Conservation (phyloP, 179 eudicot genomes). For the Vitellaria paradoxa region DNA sequence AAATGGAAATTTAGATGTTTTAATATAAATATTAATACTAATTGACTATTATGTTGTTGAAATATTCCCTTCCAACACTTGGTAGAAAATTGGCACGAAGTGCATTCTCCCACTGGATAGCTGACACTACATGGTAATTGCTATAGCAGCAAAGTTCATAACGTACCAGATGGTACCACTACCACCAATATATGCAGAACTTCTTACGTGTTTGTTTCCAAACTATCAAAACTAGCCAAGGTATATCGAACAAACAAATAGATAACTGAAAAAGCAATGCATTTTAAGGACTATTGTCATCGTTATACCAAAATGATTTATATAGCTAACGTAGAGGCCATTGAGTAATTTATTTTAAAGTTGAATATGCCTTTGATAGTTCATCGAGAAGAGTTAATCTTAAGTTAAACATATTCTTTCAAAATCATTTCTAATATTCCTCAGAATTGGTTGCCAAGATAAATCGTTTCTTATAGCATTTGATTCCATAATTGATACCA, state of each 20-base stretch:
- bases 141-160: background rate
- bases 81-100: background rate
- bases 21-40: background rate
- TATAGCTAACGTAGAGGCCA: background rate
- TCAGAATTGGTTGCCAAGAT: background rate
- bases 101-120: background rate
- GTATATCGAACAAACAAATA: too few species aligned
- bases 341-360: background rate
- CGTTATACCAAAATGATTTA: background rate
- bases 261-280: too few species aligned
- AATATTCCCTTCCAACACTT: background rate
- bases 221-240: too few species aligned
- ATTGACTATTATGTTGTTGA: background rate
- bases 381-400: background rate
- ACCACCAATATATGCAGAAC: too few species aligned
- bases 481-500: background rate
- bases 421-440: background rate
- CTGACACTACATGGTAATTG: background rate
- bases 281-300: background rate
- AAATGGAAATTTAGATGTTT: too few species aligned
- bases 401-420: too few species aligned
- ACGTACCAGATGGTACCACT: too few species aligned
- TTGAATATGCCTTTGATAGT: background rate
- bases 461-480: background rate
- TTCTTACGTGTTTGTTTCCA: too few species aligned